Conservation (phyloP, 1,284 basidiomycete species). For the Cryptococcus wingfieldii region DNA sequence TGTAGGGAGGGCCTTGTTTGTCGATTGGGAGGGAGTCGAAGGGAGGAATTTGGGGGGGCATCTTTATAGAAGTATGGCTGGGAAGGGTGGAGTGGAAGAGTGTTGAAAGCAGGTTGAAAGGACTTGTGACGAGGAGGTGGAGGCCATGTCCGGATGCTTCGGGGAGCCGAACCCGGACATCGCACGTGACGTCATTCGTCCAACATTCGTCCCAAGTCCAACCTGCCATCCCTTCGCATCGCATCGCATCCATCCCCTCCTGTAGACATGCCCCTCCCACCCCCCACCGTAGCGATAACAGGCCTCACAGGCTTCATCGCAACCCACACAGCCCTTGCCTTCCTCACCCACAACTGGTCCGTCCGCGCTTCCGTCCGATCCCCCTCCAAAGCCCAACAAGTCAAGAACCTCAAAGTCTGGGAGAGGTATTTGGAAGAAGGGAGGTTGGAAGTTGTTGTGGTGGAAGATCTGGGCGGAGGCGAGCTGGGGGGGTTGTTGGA, state of each 20-base stretch:
- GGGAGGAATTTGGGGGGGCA: not conserved
- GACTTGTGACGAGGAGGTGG: no score
- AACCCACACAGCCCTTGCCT: constrained; percentile 26
- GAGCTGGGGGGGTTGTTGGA: constrained; percentile 42
- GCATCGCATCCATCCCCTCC: not conserved
- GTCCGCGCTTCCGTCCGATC: constrained; percentile 49
- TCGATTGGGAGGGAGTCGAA: constrained; percentile 9
- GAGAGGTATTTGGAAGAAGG: constrained; percentile 11
- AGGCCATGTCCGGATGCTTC: no score
- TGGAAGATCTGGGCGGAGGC: constrained; percentile 31
- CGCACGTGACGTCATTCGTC: no score
- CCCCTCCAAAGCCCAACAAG: constrained; percentile 35
- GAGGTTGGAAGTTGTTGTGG: constrained; percentile 28
- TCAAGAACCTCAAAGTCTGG: constrained; percentile 11
- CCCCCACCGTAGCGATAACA: constrained; percentile 27
- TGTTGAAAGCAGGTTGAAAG: not conserved
- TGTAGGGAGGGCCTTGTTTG: constrained; percentile 28
- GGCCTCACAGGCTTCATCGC: constrained; percentile 34
- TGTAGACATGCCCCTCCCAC: not conserved
- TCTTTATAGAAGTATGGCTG: not conserved
- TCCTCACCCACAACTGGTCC: constrained; percentile 27
- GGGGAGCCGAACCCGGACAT: no score
- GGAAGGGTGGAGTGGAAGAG: not conserved
- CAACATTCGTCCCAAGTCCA: no score
- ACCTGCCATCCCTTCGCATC: no score